Percentiles rank a stretch among this genome's conserved stretches.
Conservation (phyloP, 495 filamentous ascomycete genomes). For the Tuber brumale region DNA sequence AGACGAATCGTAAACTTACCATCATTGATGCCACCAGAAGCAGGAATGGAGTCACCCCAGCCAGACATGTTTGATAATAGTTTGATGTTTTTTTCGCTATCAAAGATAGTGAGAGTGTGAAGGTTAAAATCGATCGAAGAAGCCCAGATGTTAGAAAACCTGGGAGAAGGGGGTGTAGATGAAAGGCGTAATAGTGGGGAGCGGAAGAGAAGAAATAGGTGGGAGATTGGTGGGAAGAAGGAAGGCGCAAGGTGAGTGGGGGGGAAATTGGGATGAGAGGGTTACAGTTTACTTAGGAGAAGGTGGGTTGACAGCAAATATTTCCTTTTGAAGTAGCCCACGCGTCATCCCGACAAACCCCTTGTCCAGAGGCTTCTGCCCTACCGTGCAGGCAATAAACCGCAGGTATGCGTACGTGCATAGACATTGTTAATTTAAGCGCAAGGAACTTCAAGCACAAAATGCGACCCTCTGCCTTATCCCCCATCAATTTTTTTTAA, state of each 20-base stretch:
- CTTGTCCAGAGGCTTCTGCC: neutral
- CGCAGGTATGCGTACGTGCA: neutral
- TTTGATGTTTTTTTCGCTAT: neutral
- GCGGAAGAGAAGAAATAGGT: neutral
- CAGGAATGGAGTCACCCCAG: slow-evolving; percentile 20
- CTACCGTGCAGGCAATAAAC: neutral
- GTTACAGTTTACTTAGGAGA: neutral
- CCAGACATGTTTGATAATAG: slow-evolving; percentile 23
- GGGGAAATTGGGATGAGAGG: neutral
- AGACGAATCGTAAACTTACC: slow-evolving; percentile 19
- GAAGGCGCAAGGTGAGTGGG: neutral
- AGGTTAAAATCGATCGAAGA: neutral
- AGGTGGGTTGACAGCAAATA: neutral
- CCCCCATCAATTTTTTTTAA: neutral
- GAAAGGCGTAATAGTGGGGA: neutral
- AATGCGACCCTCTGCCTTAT: neutral
- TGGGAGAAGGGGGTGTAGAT: neutral
- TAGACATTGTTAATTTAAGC: neutral
- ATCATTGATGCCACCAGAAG: slow-evolving; percentile 2
- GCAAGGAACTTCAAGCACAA: neutral
- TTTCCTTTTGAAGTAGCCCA: neutral
- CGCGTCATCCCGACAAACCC: neutral
- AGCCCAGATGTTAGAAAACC: neutral
- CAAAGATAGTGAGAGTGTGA: neutral
- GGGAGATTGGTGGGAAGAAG: neutral